phyloP scores from a whole-genome alignment of 2,329 filamentous ascomycete species.

The Pestalotiopsis sp. region DNA sequence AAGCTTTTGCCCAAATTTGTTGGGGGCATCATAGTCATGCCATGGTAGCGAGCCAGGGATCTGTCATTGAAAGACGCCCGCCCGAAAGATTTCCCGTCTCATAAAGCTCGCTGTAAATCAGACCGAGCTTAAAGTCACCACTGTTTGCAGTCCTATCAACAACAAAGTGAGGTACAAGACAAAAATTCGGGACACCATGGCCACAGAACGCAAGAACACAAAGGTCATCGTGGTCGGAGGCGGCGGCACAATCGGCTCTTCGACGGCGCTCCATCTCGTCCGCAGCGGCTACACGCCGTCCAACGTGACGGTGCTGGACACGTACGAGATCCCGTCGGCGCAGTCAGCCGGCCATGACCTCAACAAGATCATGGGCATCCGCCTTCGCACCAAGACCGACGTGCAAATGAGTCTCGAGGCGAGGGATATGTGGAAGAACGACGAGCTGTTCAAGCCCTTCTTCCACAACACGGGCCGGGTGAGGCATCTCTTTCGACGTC shows the following conservation, averaged over 20 bases:
- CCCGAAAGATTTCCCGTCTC: slow-evolving; percentile 15
- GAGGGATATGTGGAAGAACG: slow-evolving; percentile 41
- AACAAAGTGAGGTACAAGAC: too few relatives aligned
- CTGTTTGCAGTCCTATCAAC: slow-evolving; percentile 16
- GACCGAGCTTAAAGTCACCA: neutral
- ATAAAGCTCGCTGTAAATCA: neutral
- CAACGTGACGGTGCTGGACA: slow-evolving; percentile 48
- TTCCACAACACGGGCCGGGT: slow-evolving; percentile 46
- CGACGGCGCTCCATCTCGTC: slow-evolving; percentile 46
- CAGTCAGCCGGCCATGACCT: slow-evolving; percentile 48
- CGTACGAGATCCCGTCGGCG: slow-evolving; percentile 45
- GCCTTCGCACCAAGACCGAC: slow-evolving; percentile 31
- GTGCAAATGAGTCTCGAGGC: slow-evolving; percentile 34
- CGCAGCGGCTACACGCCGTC: slow-evolving; percentile 41
- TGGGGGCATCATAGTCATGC: neutral
- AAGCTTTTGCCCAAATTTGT: neutral
- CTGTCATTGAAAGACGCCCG: slow-evolving; percentile 7
- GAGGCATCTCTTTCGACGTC: slow-evolving; percentile 18
- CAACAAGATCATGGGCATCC: slow-evolving; percentile 48
- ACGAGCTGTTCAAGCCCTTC: slow-evolving; percentile 43
- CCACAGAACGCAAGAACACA: slow-evolving; percentile 21
- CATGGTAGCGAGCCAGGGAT: neutral
- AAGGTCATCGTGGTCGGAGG: slow-evolving; percentile 46
- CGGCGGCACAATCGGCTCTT: slow-evolving; percentile 47
- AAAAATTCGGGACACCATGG: slow-evolving; percentile 18